These are phyloP conservation scores for Lasiosphaeria miniovina DNA, from an alignment of 495 filamentous ascomycete species.

Conservation along the genomic window DNA sequence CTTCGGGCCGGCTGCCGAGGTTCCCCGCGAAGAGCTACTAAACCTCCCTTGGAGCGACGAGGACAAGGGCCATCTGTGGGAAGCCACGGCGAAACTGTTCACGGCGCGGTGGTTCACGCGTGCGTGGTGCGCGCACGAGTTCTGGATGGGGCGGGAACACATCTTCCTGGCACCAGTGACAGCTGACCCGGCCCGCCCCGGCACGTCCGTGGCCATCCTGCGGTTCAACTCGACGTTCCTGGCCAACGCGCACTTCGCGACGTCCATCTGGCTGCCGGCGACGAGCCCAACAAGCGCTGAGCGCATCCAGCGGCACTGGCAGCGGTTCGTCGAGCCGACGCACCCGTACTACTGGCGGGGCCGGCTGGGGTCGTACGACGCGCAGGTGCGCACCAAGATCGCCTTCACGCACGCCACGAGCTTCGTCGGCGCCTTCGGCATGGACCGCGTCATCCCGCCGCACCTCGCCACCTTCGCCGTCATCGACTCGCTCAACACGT, in stretches of 20 bases:
- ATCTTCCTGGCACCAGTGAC: slow-evolving; percentile 4
- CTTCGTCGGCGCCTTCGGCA: no score
- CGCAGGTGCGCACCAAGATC: no score
- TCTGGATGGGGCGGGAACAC: neutral
- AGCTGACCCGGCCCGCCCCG: neutral
- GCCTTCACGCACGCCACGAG: no score
- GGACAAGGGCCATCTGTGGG: neutral
- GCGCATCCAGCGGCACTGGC: no score
- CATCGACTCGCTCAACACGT: neutral
- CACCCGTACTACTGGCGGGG: no score
- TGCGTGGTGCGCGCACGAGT: slow-evolving; percentile 8
- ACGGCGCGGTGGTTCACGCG: slow-evolving; percentile 5
- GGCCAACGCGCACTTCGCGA: neutral
- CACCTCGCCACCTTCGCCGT: neutral
- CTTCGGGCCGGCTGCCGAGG: no score
- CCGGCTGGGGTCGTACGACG: no score
- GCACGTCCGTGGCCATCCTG: neutral
- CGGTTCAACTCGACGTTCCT: neutral
- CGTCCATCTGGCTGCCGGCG: no score
- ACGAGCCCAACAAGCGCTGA: no score
- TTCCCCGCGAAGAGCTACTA: neutral
- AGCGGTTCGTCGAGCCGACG: no score
- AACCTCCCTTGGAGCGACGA: neutral
- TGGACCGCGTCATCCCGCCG: no score
- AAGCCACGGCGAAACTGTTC: neutral